Evolutionary conservation across 768 basidiomycete species (phyloP), one percentile per base, ranked within the genome.

Genomic region (Pilatotrama ljubarskyi): DNA sequence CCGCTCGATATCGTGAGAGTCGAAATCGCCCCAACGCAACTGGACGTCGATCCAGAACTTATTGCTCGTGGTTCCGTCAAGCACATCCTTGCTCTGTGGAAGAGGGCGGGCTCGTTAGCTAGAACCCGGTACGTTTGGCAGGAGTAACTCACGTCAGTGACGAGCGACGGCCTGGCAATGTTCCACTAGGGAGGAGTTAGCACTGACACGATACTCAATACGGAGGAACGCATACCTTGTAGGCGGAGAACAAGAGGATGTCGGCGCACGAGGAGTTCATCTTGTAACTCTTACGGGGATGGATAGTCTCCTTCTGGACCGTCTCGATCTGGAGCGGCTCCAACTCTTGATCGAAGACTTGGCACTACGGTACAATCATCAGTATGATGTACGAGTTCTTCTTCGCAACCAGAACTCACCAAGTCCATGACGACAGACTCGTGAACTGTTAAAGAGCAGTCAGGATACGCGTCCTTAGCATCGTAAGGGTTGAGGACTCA

Each of bases 231-330:
- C 73, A 9, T 63, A 83, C 84, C 80, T 93, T 94, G 74, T 93
- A 91, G 1, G 92, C 90, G 13, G 95, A 97, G 84, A 99, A 98
- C 51, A 99, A 81, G 18, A 99, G 80, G 70, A 99, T 96, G 70
- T 99, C 97, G 51, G 96, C 96, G 65, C 96, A 98, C n/a, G 95
- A 96, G 8, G 95, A 97, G 77, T 99, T 99, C 97, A 99, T 98
- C 85, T 99, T 99, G 85, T 99, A 99, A 81, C 94, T 97, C 82
- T 98, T 98, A 77, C 96, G 91, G 68, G 96, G 96, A 74, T 97
- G 97, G 62, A 99, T 99, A 0, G 97, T 98, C 76, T 99, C 97
- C 76, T 99, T 99, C 75, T 98, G 97, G 0, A 99, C 97, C 0
- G 95, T 98, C 80, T 98, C 97, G 67, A 99, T 99, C 67, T 98